A percentile compares a stretch with the other conserved stretches of the same genome.
Evolutionary conservation across 75 land plant species (phyloP).

Genomic region (Selaginella tamariscina): DNA sequence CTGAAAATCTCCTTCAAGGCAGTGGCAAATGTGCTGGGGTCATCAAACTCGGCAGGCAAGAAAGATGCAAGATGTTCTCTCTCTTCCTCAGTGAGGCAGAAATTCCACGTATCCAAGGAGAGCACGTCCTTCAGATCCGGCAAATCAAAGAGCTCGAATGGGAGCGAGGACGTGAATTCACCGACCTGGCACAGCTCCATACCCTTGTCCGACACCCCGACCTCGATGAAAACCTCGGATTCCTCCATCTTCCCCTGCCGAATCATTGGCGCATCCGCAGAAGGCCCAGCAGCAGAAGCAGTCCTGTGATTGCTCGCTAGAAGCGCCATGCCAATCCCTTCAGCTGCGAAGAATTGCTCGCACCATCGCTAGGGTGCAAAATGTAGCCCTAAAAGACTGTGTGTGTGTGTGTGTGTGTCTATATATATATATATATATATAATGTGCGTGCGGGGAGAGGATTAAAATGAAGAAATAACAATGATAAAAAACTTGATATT

Average conservation of each 20-base stretch:
- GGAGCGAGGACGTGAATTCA: slow-evolving; percentile 41
- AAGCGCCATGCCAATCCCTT: no score
- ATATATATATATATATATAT: no score
- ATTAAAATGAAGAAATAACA: no score
- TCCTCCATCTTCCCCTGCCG: neutral
- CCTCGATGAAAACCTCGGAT: neutral
- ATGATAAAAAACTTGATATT: no score
- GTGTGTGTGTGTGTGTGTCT: no score
- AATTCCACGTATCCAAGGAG: slow-evolving; percentile 90
- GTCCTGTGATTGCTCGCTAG: neutral
- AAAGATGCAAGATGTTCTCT: slow-evolving; percentile 43
- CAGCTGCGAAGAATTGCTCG: no score
- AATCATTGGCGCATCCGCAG: neutral
- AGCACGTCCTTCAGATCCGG: slow-evolving; percentile 47
- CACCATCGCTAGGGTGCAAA: no score
- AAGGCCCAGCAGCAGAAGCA: neutral
- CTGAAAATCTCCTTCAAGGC: slow-evolving; percentile 59
- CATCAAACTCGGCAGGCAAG: slow-evolving; percentile 75
- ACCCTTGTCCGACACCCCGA: slow-evolving; percentile 32
- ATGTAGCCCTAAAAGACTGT: no score
- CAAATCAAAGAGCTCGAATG: slow-evolving; percentile 72
- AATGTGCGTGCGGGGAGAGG: no score
- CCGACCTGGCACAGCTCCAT: slow-evolving; percentile 75
- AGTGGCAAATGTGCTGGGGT: slow-evolving; percentile 32
- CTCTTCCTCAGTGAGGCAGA: slow-evolving; percentile 74